Conservation (phyloP, 306 rosid genomes). For the Castanopsis chinensis region DNA sequence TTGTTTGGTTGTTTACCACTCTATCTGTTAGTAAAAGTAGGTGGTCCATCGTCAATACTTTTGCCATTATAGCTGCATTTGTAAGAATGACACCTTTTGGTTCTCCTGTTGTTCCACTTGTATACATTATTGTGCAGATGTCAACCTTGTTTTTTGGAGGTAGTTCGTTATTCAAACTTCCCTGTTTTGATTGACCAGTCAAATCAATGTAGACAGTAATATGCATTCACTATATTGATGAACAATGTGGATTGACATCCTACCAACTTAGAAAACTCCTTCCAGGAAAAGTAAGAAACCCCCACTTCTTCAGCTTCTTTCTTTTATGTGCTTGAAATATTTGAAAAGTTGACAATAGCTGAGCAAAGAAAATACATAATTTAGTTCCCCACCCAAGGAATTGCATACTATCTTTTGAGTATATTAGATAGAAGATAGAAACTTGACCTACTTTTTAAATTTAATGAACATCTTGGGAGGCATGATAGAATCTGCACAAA, state of each 20-base stretch:
- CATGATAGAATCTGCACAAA: constrained; percentile 79
- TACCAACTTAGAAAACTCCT: constrained; percentile 75
- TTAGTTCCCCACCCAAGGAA: constrained; percentile 13
- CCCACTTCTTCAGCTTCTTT: constrained; percentile 79
- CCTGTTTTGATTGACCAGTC: constrained; percentile 34
- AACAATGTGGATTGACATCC: constrained; percentile 14
- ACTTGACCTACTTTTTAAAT: constrained; percentile 63
- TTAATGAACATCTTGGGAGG: constrained; percentile 60
- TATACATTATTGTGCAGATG: constrained; percentile 83
- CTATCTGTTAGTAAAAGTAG: constrained; percentile 62
- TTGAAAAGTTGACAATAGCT: constrained; percentile 84
- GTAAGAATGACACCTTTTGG: constrained; percentile 88
- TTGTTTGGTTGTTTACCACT: constrained; percentile 46
- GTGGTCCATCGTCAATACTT: constrained; percentile 71
- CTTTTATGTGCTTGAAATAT: constrained; percentile 63
- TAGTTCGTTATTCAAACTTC: constrained; percentile 51
- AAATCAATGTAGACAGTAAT: background rate
- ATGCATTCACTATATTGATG: background rate
- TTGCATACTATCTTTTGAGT: constrained; percentile 1
- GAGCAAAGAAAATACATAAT: constrained; percentile 21
- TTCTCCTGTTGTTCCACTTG: constrained; percentile 97
- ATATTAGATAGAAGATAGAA: constrained; percentile 8
- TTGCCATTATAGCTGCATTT: constrained; percentile 68
- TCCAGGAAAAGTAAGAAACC: constrained; percentile 81
- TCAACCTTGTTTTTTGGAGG: constrained; percentile 58